Evolutionary conservation across 805 yeast species (phyloP), one percentile per base, ranked within the genome.

Genomic region (Zygosaccharomyces siamensis): DNA sequence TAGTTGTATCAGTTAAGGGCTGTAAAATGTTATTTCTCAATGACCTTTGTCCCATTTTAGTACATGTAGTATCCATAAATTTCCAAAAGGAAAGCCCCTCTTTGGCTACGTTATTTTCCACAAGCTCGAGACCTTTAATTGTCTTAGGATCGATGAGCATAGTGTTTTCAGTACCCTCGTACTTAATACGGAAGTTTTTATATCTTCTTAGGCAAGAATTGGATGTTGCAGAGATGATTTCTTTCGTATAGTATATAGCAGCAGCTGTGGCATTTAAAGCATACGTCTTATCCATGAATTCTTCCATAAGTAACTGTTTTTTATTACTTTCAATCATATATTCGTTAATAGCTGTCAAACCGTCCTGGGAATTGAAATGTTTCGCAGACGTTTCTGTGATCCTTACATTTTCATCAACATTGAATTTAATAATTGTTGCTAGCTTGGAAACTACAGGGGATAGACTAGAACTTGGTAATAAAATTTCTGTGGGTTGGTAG

Each of bases 21-120:
- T 76, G 81, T n/a, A 76, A 51, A 3, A 76, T 68, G 45, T 68
- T 74, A 31, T 64, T 71, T 50, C 69, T 66, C 42, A 77, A 56
- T 5, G 70, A 49, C 44, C 80, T 53, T 12, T 58, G 61, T 0
- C 80, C 81, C 80, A 76, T 77, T 45, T 68, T 72, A 0, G 81
- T 76, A 0, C 57, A 49, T 0, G 78, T 74, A 1, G 58, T 52
- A 52, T 76, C 67, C 39, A 76, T 51, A 36, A 64, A 62, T 23
- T 69, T 72, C 27, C 68, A 63, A 6, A 77, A 57, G 0, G 73
- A 65, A 7, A 61, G 43, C 0, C 69, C 72, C 7, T 55, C 61
- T 16, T 55, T 55, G 6, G 63, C 66, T 4, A 57, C 40, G 2
- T 60, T 57, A 52, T 70, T 74, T 7, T 68, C 67, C 1, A 70